phyloP scores from a whole-genome alignment of 139 green algal species.

The Asterochloris erici region DNA sequence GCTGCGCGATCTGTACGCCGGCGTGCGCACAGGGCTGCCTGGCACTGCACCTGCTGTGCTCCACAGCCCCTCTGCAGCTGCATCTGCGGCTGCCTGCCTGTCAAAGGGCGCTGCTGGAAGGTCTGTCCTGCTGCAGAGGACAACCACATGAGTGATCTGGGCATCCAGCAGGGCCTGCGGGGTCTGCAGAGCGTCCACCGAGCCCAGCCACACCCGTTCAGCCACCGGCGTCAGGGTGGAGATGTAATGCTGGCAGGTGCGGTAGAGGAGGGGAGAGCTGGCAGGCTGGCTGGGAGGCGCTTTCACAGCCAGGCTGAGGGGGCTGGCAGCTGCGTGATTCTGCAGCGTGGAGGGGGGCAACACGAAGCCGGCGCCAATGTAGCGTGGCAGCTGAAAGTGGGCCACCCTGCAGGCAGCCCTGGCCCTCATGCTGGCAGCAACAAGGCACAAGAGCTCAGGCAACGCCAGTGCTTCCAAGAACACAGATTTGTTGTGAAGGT shows the following conservation, averaged over 20 bases:
- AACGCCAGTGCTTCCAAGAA: too few species aligned
- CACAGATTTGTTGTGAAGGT: too few species aligned
- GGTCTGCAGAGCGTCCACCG: neutral
- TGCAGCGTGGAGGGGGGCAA: neutral
- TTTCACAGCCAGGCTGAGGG: neutral
- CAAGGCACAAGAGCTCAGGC: too few species aligned
- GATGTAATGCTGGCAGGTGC: neutral
- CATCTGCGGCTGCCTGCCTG: too few species aligned
- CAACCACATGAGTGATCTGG: conserved; percentile 10
- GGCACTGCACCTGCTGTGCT: too few species aligned
- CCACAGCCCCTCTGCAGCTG: too few species aligned
- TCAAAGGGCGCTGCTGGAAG: neutral
- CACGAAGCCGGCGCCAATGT: too few species aligned
- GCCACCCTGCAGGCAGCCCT: too few species aligned
- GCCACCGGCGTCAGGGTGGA: neutral
- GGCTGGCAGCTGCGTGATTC: neutral
- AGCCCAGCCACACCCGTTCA: conserved; percentile 10
- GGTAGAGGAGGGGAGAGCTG: conserved; percentile 5
- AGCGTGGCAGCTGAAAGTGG: too few species aligned
- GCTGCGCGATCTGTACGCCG: too few species aligned
- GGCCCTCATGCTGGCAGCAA: too few species aligned
- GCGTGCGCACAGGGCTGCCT: too few species aligned
- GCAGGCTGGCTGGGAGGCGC: neutral
- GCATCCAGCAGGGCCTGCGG: neutral
- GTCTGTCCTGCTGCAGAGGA: neutral